Evolutionary conservation across 495 filamentous ascomycete genomes (phyloP), one percentile per base, ranked within the genome.

Genomic region (Choiromyces venosus): DNA sequence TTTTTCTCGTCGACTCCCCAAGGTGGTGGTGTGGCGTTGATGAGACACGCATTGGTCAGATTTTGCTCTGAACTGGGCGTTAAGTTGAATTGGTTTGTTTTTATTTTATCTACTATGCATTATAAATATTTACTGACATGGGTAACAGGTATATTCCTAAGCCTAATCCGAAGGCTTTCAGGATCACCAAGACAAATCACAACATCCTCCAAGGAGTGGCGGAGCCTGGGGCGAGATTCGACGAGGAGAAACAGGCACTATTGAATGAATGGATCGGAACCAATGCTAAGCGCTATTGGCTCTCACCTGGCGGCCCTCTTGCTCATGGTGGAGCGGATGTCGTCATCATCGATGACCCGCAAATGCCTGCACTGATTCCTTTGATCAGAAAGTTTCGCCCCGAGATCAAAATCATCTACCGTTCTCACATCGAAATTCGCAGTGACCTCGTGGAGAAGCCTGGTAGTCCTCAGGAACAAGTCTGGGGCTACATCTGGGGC

Each of bases 171-270:
- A 91, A 90, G 25, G 91, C 94, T 21, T 97, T 96, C 82, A 87
- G 91, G 42, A 90, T 93, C 73, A 97, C 93, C 71, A 97, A 97
- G 83, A 93, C 89, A 66, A 91, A 93, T 76, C 93, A 97, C 86
- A 97, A 97, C 80, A 95, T 95, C 78, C 88, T 97, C 4, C 93
- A 97, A 84, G 93, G 93, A 29, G 92, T 94, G 36, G 87, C 88
- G 39, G 83, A 85, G 37, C 87, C 88, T 0, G 85, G 86, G 1
- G 87, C 91, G 69, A 87, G 88, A 14, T 84, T 95, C 25, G 86
- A 90, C 8, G 87, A 92, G 70, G 88, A 89, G 75, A 82, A 85
- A 38, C 81, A 84, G 14, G 29, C 56, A 0, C 68, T 70, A 35
- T 85, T 95, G 40, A 84, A 83, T 12, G 88, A 90, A 25, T 97